Base-by-base conservation (phyloP, 441 rosid species). In the Syzygium syzygioides region DNA sequence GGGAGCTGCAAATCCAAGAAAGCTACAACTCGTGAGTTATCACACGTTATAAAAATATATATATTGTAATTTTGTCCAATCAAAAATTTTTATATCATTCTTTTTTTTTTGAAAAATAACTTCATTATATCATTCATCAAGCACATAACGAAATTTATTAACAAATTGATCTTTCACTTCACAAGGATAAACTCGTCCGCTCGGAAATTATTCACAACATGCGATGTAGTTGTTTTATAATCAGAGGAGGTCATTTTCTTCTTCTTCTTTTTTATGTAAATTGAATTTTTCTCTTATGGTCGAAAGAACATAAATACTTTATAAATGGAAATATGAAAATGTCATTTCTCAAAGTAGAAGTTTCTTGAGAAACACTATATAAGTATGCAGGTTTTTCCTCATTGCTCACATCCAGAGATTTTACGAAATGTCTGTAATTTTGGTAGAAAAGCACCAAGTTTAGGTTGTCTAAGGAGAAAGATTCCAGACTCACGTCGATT, bases 401-500 rank as follows among this genome's bases (percentile, higher is more conserved):
- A 41, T 48, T 76, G 53, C 53, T 76, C 18, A 4, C 41, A 17
- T 76, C 83, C 83, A 76, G 5, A 37, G n/a, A 76, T 76, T 0
- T 23, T 76, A 41, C 23, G 53, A 41, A 76, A 76, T 76, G 83
- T 23, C 52, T 23, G 28, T 41, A 76, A 76, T 76, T 76, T 76
- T 76, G 52, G 83, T 41, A 41, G 83, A 76, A 76, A 23, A 76
- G 83, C 52, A 76, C 52, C n/a, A 76, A 26, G 14, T 28, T 76
- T 76, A 76, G 83, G 52, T 76, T 41, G 83, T 41, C n/a, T 41
- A 86, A 23, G 52, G 60, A 85, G 52, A 71, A 71, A 76, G 83
- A 76, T 76, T 76, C 18, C n/a, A 76, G 83, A 76, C 98, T 94
- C 86, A 97, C 99, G 99, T 88, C 97, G 96, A 90, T 95, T 97